Evolutionary conservation across 176 grass and related monocot species (phyloP).

Genomic region (Pharus latifolius): DNA sequence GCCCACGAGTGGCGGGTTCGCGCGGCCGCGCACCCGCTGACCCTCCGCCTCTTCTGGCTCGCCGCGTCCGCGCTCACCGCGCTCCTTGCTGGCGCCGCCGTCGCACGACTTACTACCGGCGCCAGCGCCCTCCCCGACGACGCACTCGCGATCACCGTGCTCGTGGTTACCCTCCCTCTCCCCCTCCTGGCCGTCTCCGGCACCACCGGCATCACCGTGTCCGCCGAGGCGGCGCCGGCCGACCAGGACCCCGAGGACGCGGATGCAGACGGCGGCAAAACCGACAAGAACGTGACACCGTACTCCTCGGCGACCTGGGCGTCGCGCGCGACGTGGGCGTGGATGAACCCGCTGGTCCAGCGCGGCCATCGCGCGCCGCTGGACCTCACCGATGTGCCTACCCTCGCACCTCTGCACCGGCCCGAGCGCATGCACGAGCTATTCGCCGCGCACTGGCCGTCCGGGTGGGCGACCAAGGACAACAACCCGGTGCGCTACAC

Average conservation of each 20-base stretch:
- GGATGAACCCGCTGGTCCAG: slow-evolving; percentile 81
- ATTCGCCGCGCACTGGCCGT: slow-evolving; percentile 58
- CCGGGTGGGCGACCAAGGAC: slow-evolving; percentile 12
- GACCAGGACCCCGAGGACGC: not conserved
- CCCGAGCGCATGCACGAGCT: slow-evolving; percentile 67
- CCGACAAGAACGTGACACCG: slow-evolving; percentile 25
- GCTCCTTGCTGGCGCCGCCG: slow-evolving; percentile 43
- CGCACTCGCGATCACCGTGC: slow-evolving; percentile 28
- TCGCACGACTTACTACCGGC: slow-evolving; percentile 28
- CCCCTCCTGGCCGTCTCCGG: slow-evolving; percentile 26
- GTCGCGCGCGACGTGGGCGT: slow-evolving; percentile 53
- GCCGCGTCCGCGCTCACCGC: slow-evolving; percentile 27
- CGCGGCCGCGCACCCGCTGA: slow-evolving; percentile 39
- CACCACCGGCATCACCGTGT: slow-evolving; percentile 22
- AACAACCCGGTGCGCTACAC: slow-evolving; percentile 52
- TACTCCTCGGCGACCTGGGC: slow-evolving; percentile 50
- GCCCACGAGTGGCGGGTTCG: slow-evolving; percentile 51
- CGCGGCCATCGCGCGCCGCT: slow-evolving; percentile 45
- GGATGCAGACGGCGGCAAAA: not conserved
- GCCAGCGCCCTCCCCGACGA: slow-evolving; percentile 31
- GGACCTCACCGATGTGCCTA: slow-evolving; percentile 57
- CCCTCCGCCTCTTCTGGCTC: slow-evolving; percentile 70
- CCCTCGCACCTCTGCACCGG: slow-evolving; percentile 40
- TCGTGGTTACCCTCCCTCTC: slow-evolving; percentile 48
- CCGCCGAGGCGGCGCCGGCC: not conserved